These are phyloP conservation scores for Pistacia integerrima DNA, from an alignment of 345 rosid genomes.

Conservation along the genomic window DNA sequence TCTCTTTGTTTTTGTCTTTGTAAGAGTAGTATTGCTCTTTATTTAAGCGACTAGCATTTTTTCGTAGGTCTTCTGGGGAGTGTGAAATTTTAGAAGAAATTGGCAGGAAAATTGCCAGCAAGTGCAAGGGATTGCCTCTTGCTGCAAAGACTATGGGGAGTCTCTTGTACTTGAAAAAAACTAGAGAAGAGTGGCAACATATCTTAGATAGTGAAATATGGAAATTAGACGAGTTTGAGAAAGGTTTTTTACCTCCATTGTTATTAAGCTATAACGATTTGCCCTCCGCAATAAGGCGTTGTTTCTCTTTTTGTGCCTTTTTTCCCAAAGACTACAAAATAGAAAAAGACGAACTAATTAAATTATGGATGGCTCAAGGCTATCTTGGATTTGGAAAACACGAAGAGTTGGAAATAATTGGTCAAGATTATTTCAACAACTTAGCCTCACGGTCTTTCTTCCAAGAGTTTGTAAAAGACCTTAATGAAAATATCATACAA, in stretches of 20 bases:
- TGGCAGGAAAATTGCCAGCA: neutral
- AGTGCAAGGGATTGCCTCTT: neutral
- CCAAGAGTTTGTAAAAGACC: no score
- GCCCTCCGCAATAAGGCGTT: neutral
- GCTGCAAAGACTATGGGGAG: neutral
- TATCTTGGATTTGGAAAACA: no score
- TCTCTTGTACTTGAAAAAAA: neutral
- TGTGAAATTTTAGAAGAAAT: neutral
- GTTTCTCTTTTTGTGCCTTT: neutral
- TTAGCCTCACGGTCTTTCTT: no score
- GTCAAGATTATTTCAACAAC: no score
- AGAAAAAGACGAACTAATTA: no score
- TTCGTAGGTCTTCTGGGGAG: neutral
- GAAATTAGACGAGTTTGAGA: neutral
- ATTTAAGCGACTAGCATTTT: neutral
- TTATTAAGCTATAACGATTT: constrained; percentile 1
- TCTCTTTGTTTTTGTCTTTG: no score
- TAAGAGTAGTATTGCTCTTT: no score
- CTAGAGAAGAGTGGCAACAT: neutral
- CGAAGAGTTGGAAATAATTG: no score
- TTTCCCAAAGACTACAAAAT: no score
- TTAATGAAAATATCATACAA: no score
- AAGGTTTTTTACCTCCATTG: neutral
- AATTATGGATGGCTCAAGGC: no score
- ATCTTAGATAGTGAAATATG: neutral